Base-by-base conservation (phyloP, 805 yeast genomes). In the Wickerhamomyces mucosus region DNA sequence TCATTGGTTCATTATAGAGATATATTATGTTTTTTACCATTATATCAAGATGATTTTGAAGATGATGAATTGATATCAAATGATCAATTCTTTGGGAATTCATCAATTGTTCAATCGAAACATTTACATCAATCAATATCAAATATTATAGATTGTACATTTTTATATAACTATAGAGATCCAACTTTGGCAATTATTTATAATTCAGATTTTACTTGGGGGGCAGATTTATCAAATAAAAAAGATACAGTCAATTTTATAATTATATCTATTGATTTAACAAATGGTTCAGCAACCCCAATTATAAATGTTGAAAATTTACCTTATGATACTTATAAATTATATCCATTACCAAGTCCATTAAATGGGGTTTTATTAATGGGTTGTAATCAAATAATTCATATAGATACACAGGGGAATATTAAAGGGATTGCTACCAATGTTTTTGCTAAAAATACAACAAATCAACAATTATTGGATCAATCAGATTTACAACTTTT, bases 371-470 rank as follows among this genome's bases (percentile, higher is more conserved):
- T 75, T 28, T 55, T 86, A 6, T 43, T 72, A 5, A 33, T 83
- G 4, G 96, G 96, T 1, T 67, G 79, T 21, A 86, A 88, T 50
- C 82, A 79, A 44, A 42, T 88, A 7, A 58, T 84, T 9, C 88
- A 83, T 53, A 69, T 85, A 13, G 95, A 88, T 48, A 74, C 83
- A 19, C 70, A 84, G 3, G 94, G 94, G 4, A 71, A 77, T 20
- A 47, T 65, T 3, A 67, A 72, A 37, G 78, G 84, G 18, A 59
- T 77, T 3, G 75, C 78, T 3, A 71, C 78, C 2, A 82, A 82
- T 48, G 55, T 60, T 36, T 78, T 58, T 43, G 70, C 73, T 18
- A 40, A 60, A 3, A 49, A 51, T 12, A 47, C 59, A 19, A 57
- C 75, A 1, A 51, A 56, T 30, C 50, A 66, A 55, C 47, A 55